These are phyloP conservation scores for Solanum pennellii DNA, from an alignment of 257 asterid genomes.

Conservation along the genomic window DNA sequence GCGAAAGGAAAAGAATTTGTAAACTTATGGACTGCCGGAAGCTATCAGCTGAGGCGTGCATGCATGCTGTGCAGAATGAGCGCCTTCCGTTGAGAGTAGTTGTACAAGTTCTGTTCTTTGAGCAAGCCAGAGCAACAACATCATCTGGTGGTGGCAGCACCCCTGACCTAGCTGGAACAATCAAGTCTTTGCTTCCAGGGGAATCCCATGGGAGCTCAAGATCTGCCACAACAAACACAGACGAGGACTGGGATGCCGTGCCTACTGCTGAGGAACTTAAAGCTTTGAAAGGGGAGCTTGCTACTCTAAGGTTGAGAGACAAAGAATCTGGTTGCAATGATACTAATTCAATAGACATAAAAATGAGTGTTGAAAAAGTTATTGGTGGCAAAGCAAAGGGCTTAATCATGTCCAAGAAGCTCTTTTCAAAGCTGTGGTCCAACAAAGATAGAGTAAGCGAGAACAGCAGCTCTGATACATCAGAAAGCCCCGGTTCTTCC, in stretches of 20 bases:
- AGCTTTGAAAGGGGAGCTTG: conserved; percentile 53
- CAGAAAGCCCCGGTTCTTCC: conserved; percentile 73
- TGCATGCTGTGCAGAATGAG: conserved; percentile 79
- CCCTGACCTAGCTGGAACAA: conserved; percentile 32
- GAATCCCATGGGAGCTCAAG: conserved; percentile 67
- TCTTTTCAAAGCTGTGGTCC: conserved; percentile 72
- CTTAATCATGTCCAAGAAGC: conserved; percentile 23
- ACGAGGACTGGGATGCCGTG: conserved; percentile 72
- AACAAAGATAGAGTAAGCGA: conserved; percentile 55
- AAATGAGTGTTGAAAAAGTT: conserved; percentile 24
- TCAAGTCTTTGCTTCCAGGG: conserved; percentile 33
- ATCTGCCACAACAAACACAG: conserved; percentile 68
- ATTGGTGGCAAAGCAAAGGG: conserved; percentile 36
- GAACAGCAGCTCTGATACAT: conserved; percentile 78
- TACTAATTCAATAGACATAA: conserved; percentile 7
- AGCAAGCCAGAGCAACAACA: conserved; percentile 45
- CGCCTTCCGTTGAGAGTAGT: conserved; percentile 67
- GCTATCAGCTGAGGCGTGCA: conserved; percentile 65
- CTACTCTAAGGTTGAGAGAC: conserved; percentile 36
- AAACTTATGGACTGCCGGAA: conserved; percentile 65
- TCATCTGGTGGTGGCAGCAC: conserved; percentile 36
- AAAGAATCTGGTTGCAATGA: conserved; percentile 7
- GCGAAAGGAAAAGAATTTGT: conserved; percentile 67
- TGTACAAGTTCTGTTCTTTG: conserved; percentile 78
- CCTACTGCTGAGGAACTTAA: conserved; percentile 61